phyloP scores from a whole-genome alignment of 1,139 yeast species.

The Saccharomyces uvarum region DNA sequence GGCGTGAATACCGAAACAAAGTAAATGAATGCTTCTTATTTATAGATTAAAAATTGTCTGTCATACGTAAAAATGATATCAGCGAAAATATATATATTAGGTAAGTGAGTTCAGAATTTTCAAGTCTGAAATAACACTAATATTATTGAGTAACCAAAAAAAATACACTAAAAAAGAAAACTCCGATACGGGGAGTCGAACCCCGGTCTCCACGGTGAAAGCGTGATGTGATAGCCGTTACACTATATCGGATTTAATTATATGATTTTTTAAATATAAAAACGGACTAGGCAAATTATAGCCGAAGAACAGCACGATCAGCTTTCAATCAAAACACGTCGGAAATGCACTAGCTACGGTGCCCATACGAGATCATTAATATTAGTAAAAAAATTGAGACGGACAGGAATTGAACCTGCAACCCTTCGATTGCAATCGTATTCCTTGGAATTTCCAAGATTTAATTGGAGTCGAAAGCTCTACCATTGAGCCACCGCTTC shows the following conservation, averaged over 20 bases:
- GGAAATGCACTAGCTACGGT: not conserved
- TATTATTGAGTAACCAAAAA: not conserved
- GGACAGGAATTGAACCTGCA: conserved; percentile 76
- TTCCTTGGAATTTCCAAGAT: conserved; percentile 30
- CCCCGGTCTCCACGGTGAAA: conserved; percentile 30
- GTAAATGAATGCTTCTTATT: not conserved
- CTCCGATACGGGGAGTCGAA: conserved; percentile 28
- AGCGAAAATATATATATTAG: not conserved
- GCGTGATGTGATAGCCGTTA: conserved; percentile 26
- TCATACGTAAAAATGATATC: not conserved
- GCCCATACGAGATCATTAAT: not conserved
- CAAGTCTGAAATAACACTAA: not conserved
- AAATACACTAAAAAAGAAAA: not conserved
- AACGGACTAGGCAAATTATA: not conserved
- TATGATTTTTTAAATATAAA: not conserved
- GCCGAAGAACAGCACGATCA: not conserved
- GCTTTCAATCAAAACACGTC: not conserved
- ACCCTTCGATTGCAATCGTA: conserved; percentile 52
- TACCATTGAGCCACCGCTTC: conserved; percentile 93
- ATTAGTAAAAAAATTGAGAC: conserved; percentile 36
- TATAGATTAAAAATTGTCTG: not conserved
- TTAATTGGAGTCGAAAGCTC: conserved; percentile 80
- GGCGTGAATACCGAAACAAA: not conserved
- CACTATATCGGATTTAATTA: conserved; percentile 3
- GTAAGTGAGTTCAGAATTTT: not conserved